phyloP scores from a whole-genome alignment of 305 asterid species.

The Fraxinus sp. region DNA sequence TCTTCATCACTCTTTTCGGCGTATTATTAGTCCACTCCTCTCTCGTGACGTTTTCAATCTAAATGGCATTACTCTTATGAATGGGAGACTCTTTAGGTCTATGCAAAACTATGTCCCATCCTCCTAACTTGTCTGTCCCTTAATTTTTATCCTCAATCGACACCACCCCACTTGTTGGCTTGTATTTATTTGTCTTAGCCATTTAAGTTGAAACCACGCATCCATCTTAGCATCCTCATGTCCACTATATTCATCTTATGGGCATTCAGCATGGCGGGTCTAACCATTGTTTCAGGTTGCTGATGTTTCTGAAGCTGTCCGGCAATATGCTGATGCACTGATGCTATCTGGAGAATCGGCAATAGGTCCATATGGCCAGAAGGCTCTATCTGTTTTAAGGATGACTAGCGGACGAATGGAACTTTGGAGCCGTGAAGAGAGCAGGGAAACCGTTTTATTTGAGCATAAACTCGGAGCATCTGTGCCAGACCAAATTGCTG shows the following conservation, averaged over 20 bases:
- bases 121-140: neutral
- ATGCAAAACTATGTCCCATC: neutral
- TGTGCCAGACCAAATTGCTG: constrained; percentile 62
- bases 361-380: constrained; percentile 63
- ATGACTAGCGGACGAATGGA: constrained; percentile 75
- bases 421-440: constrained; percentile 67
- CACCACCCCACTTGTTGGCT: neutral
- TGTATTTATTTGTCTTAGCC: neutral
- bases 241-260: neutral
- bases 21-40: neutral
- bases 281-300: constrained; percentile 56
- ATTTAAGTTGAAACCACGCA: neutral
- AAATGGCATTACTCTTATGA: neutral
- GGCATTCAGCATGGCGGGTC: neutral
- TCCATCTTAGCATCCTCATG: neutral
- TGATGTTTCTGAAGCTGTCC: constrained; percentile 83
- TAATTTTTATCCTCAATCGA: neutral
- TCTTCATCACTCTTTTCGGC: neutral
- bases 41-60: neutral
- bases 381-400: constrained; percentile 68
- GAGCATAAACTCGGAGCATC: constrained; percentile 44
- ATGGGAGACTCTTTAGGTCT: neutral
- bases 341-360: constrained; percentile 96
- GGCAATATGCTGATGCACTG: constrained; percentile 83
- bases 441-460: constrained; percentile 40